phyloP scores from a whole-genome alignment of 257 asterid genomes.

The Leptodermis oblonga region DNA sequence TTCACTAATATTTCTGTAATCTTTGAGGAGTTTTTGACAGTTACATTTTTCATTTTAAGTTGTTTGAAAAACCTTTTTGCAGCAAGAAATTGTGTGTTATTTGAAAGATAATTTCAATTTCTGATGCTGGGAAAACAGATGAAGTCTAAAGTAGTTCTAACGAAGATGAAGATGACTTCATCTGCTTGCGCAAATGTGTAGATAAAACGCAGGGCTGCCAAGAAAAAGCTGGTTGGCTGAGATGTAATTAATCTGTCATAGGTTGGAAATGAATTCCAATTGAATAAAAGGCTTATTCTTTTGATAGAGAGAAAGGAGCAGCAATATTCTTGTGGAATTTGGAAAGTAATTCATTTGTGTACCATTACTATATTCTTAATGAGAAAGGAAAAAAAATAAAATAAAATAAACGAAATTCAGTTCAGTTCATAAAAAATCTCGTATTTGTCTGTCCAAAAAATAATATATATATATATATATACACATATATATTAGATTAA shows the following conservation, averaged over 20 bases:
- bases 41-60: neutral
- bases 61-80: conserved; percentile 24
- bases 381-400: neutral
- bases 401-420: no score
- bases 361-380: neutral
- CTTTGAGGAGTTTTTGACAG: no score
- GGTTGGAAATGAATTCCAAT: neutral
- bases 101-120: conserved; percentile 74
- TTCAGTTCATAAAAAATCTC: no score
- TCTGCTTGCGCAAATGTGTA: neutral
- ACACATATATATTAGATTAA: no score
- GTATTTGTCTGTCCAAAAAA: no score
- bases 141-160: neutral
- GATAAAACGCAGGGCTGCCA: neutral
- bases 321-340: neutral
- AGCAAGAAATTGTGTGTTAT: conserved; percentile 87
- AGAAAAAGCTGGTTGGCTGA: neutral
- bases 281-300: neutral
- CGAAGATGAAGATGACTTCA: neutral
- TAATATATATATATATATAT: no score
- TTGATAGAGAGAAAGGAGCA: neutral
- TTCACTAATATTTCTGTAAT: no score
- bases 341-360: neutral
- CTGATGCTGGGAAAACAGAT: conserved; percentile 25
- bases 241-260: neutral